Evolutionary conservation across 345 rosid genomes (phyloP), one percentile per base, ranked within the genome.

Genomic region (Odontarrhena argentea): DNA sequence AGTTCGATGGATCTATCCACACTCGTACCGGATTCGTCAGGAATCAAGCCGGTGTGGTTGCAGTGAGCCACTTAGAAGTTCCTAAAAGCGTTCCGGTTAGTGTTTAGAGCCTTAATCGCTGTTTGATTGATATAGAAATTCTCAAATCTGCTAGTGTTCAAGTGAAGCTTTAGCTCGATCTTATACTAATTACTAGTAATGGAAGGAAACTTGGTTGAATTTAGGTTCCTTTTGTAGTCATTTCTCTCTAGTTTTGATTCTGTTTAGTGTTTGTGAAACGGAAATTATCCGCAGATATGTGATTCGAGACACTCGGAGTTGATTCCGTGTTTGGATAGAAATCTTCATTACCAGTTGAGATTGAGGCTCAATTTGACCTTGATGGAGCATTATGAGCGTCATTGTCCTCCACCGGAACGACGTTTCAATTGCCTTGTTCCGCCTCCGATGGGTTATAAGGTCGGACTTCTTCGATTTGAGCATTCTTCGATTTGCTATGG

Each of bases 331-430:
- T 76, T 94, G 69, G 99, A 94, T 75, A 75, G 96, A 49, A 82
- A 83, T 68, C 89, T 91, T 44, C 87, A 83, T 18, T 91, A 94
- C 61, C 95, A 94, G 74, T 32, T 87, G 77, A 94, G 79, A 70
- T 37, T 91, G 78, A 94, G 85, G 79, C 87, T 74, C 34, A 88
- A 94, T 73, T 71, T 91, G 74, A 32, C 91, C 9, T 72, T 94
- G 47, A 94, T 94, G 99, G 99, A 91, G 79, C 99, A 94, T 73
- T 88, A 94, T 53, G 99, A 94, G 65, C 82, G 87, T 51, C 99
- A 88, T 40, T 94, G 99, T 48, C 99, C 99, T 14, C 93, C 95
- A 9, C 76, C 82, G 0, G 86, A 87, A 54, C 87, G 99, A 0
- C 95, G 97, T 14, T 88, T 72, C 77, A 94, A 94, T 77, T 94